Conservation (phyloP, 2,329 filamentous ascomycete genomes). For the Pestalotiopsis sp. region DNA sequence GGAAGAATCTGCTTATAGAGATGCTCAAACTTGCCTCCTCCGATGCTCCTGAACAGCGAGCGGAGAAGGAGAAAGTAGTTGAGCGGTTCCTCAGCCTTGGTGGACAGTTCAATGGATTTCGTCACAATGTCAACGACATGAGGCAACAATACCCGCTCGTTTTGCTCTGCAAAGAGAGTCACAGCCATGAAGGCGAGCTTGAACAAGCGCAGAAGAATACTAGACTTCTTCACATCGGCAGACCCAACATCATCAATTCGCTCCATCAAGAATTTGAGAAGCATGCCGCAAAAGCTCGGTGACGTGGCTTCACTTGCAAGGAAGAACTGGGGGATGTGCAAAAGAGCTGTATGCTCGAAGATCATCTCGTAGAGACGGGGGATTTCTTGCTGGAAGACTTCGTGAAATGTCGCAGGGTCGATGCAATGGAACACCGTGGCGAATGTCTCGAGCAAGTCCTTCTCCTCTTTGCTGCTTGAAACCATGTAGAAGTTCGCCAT, state of each 20-base stretch:
- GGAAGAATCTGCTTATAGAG: constrained; percentile 98
- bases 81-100: constrained; percentile 94
- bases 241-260: constrained; percentile 94
- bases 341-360: constrained; percentile 90
- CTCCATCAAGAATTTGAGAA: constrained; percentile 96
- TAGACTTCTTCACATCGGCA: constrained; percentile 87
- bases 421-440: constrained; percentile 98
- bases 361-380: constrained; percentile 97
- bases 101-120: constrained; percentile 94
- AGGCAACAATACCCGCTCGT: constrained; percentile 92
- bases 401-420: constrained; percentile 96
- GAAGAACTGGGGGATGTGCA: constrained; percentile 97
- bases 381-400: constrained; percentile 97
- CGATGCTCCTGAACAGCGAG: constrained; percentile 94
- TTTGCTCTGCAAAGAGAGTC: constrained; percentile 90
- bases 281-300: constrained; percentile 96
- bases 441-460: constrained; percentile 95
- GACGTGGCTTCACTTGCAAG: constrained; percentile 98
- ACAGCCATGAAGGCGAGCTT: constrained; percentile 99
- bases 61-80: constrained; percentile 96
- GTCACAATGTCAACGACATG: constrained; percentile 98
- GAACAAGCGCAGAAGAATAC: constrained; percentile 90
- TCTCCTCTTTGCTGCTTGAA: constrained; percentile 93
- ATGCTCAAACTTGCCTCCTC: constrained; percentile 95
- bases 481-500: constrained; percentile 95